Conservation (phyloP, 129 eudicot genomes). For the Heracleum sosnowskyi region DNA sequence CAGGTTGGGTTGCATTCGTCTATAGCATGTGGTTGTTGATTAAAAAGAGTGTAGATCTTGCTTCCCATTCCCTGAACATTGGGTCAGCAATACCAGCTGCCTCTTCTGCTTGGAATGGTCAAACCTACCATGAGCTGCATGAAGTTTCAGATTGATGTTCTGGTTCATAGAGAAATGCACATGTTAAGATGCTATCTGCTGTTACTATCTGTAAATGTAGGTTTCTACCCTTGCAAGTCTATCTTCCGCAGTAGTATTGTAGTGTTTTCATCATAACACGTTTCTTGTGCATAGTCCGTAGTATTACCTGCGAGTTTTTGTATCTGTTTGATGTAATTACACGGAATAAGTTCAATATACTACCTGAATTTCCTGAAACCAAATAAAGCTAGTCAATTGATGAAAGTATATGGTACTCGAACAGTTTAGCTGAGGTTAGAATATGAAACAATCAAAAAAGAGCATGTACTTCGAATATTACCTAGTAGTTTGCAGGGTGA, state of each 20-base stretch:
- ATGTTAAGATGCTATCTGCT: conserved; percentile 5
- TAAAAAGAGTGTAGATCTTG: conserved; percentile 47
- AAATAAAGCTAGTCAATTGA: not conserved
- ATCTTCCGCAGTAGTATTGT: not conserved
- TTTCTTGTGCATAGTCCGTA: not conserved
- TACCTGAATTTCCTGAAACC: not conserved
- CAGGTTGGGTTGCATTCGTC: conserved; percentile 86
- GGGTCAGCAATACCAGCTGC: conserved; percentile 54
- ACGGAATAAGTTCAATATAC: not conserved
- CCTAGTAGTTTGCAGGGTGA: not conserved
- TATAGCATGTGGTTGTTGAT: conserved; percentile 56
- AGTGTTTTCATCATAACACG: not conserved
- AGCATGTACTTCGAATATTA: no score
- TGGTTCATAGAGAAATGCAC: not conserved
- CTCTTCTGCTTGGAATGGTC: conserved; percentile 30
- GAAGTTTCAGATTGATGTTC: not conserved
- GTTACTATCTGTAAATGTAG: not conserved
- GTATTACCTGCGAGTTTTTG: not conserved
- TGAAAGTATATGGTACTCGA: not conserved
- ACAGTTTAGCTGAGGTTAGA: not conserved
- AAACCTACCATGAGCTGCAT: not conserved
- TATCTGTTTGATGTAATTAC: not conserved
- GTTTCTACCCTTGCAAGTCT: not conserved
- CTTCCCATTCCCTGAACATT: conserved; percentile 35
- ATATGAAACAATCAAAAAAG: not conserved